phyloP scores from a whole-genome alignment of 148 eudicot species.

The Rhododendron griersonianum region DNA sequence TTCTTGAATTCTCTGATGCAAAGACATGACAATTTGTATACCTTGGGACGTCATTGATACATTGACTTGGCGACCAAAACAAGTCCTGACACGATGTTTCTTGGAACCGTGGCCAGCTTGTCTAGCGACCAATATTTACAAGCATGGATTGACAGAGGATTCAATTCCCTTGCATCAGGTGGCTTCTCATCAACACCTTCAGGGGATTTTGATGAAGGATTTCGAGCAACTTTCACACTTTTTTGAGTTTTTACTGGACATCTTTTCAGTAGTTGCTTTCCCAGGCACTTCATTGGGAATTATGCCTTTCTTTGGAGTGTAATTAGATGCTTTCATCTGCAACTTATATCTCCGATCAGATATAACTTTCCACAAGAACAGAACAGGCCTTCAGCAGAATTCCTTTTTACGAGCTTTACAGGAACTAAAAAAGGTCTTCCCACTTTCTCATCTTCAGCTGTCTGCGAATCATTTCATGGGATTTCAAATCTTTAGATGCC shows the following conservation, averaged over 20 bases:
- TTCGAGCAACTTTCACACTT: slow-evolving; percentile 27
- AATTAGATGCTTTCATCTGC: slow-evolving; percentile 17
- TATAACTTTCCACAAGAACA: slow-evolving; percentile 8
- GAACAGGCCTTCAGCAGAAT: slow-evolving; percentile 19
- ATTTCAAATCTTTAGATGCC: slow-evolving; percentile 19
- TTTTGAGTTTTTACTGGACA: slow-evolving; percentile 24
- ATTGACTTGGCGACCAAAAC: slow-evolving; percentile 62
- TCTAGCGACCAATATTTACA: slow-evolving; percentile 64
- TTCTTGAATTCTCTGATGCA: not conserved
- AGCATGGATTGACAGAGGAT: slow-evolving; percentile 59
- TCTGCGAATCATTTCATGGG: slow-evolving; percentile 24
- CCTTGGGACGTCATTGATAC: slow-evolving; percentile 88
- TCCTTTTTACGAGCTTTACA: slow-evolving; percentile 23
- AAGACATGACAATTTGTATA: slow-evolving; percentile 11
- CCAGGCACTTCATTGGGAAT: slow-evolving; percentile 12
- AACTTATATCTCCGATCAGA: slow-evolving; percentile 26
- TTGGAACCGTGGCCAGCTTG: slow-evolving; percentile 60
- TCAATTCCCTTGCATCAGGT: slow-evolving; percentile 35
- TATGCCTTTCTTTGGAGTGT: slow-evolving; percentile 12
- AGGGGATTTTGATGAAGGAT: slow-evolving; percentile 34
- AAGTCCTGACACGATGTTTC: slow-evolving; percentile 70
- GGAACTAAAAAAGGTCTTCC: slow-evolving; percentile 26
- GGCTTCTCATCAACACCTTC: slow-evolving; percentile 33
- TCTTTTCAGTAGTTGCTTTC: not conserved
- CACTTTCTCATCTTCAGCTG: slow-evolving; percentile 53